These are phyloP conservation scores for Eutreptiella sp. DNA, from an alignment of 208 protist species.

Conservation along the genomic window DNA sequence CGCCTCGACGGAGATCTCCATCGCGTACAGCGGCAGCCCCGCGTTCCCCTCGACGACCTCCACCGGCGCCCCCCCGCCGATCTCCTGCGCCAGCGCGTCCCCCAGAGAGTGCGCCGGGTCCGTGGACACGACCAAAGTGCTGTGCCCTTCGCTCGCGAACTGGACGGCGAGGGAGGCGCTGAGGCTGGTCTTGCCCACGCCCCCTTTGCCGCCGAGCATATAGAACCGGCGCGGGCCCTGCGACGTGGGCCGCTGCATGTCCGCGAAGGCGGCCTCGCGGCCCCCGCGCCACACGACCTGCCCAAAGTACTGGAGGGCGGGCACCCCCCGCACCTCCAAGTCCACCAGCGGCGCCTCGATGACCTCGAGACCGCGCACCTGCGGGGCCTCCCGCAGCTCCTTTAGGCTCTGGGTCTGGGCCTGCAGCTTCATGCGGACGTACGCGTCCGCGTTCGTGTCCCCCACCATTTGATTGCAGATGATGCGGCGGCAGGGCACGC, in stretches of 20 bases:
- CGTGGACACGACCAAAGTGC: conserved; percentile 88
- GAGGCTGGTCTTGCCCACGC: conserved; percentile 95
- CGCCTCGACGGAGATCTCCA: conserved; percentile 80
- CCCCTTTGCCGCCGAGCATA: conserved; percentile 93
- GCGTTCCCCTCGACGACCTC: conserved; percentile 62
- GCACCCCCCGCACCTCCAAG: conserved; percentile 80
- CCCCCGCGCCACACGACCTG: conserved; percentile 65
- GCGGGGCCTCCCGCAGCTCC: conserved; percentile 75
- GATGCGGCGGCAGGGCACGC: too few species aligned
- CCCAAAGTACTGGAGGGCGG: conserved; percentile 48
- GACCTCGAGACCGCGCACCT: conserved; percentile 90
- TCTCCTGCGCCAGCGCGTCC: conserved; percentile 94
- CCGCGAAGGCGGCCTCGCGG: too few species aligned
- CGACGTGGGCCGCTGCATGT: too few species aligned
- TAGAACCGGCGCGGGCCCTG: too few species aligned
- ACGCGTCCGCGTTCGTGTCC: too few species aligned
- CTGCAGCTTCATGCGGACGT: too few species aligned
- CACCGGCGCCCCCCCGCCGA: conserved; percentile 73
- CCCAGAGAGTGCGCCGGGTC: conserved; percentile 98
- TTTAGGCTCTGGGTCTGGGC: too few species aligned
- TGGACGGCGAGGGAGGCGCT: conserved; percentile 80
- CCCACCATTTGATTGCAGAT: too few species aligned
- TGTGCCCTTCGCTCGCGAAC: conserved; percentile 68
- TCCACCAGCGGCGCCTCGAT: conserved; percentile 78
- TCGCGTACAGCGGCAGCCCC: conserved; percentile 92